Evolutionary conservation across 257 asterid species (phyloP).

Genomic region (Solanum acaule): DNA sequence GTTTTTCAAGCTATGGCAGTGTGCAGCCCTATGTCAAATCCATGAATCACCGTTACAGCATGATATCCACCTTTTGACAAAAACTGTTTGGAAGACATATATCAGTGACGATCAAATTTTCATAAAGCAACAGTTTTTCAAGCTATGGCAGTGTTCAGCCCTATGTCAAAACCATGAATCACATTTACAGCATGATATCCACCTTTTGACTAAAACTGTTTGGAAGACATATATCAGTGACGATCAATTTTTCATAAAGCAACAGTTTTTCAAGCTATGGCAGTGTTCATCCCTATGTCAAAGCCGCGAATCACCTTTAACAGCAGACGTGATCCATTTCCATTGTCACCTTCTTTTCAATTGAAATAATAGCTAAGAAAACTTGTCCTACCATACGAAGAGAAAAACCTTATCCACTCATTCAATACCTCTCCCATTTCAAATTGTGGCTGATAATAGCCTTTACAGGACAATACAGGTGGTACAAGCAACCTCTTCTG

Average conservation of each 20-base stretch:
- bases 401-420: not conserved
- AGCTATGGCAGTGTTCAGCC: not conserved
- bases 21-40: not conserved
- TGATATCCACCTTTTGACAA: not conserved
- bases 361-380: not conserved
- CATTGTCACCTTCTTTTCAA: not conserved
- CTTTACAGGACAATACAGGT: not conserved
- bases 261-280: not conserved
- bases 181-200: not conserved
- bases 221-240: not conserved
- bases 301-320: not conserved
- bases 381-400: not conserved
- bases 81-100: not conserved
- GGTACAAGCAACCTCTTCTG: not conserved
- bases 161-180: not conserved
- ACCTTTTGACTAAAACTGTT: not conserved
- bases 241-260: not conserved
- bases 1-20: not conserved
- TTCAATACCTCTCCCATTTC: not conserved
- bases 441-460: not conserved
- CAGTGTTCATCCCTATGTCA: not conserved
- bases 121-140: not conserved
- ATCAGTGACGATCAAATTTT: not conserved
- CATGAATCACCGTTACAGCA: not conserved
- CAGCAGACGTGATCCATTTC: not conserved